Base-by-base conservation (phyloP, 768 basidiomycete genomes). In the Calvatia gigantea region DNA sequence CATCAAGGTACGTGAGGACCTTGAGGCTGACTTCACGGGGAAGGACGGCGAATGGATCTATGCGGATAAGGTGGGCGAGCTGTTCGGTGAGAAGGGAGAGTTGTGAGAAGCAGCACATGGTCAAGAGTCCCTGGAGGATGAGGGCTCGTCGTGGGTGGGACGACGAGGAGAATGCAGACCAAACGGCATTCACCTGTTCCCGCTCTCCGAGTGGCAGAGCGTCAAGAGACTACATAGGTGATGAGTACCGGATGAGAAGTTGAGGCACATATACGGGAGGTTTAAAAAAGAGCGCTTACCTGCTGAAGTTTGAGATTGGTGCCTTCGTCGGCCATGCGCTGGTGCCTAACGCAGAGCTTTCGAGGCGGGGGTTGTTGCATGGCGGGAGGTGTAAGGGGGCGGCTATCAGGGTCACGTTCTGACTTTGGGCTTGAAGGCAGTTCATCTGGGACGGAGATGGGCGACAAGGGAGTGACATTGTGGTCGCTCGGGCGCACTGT, bases 21-120 rank as follows among this genome's bases (percentile, higher is more conserved):
- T 86, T 91, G 68, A 98, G 82, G 17, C 80, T 83, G 63, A 97
- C 81, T 69, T 99, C 96, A 57, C 91, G 86, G 2, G 97, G 97
- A 44, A 99, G 82, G 60, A 93, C 83, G 43, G 79, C 73, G 71
- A 98, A 94, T 8, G 96, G 97, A 69, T 99, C 97, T 70, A 98
- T 87, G 62, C 97, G 87, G 69, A 97, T 98, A 62, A 98, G 86
- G 61, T 91, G 86, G 31, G 85, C 77, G 58, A 98, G 90, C 51
- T 94, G 89, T 60, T 97, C 92, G 28, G 94, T 89, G 56, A 99
- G 87, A 47, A 98, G 89, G 25, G 97, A 98, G 27, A 99, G 86
- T 66, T 99, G 94, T 44, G 91, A 95, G 76, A 97, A 98, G 73
- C 97, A 98, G 70, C 95, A 98, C 94, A 99, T 98, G 14, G 97